A percentile compares a stretch with the other conserved stretches of the same genome.
Evolutionary conservation across 1,284 basidiomycete genomes (phyloP).

Genomic region (Leccinum huronense): DNA sequence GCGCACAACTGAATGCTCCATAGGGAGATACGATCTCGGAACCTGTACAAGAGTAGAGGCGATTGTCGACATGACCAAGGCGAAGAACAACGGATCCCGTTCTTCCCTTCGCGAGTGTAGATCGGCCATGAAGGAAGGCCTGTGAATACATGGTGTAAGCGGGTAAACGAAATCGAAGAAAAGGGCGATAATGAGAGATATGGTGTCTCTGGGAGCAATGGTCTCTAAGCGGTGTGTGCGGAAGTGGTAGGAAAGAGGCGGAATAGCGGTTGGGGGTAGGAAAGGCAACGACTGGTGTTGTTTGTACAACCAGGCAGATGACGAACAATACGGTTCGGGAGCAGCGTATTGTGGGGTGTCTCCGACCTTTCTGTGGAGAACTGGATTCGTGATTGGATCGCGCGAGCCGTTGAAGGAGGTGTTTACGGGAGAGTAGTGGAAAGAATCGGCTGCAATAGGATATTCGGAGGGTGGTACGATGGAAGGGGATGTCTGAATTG

Average conservation of each 20-base stretch:
- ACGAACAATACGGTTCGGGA: conserved; percentile 55
- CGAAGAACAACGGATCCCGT: conserved; percentile 81
- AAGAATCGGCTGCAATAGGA: conserved; percentile 67
- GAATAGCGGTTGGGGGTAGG: conserved; percentile 52
- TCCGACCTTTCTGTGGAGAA: conserved; percentile 40
- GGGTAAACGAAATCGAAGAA: conserved; percentile 91
- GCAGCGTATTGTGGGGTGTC: conserved; percentile 44
- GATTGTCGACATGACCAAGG: conserved; percentile 81
- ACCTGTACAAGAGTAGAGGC: conserved; percentile 82
- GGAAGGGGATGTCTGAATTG: conserved; percentile 37
- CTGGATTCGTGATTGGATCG: conserved; percentile 28
- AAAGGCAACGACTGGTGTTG: conserved; percentile 53
- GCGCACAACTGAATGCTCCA: conserved; percentile 74
- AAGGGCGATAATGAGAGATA: conserved; percentile 74
- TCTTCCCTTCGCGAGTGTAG: conserved; percentile 75
- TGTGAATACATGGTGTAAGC: conserved; percentile 78
- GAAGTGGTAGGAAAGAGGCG: conserved; percentile 70
- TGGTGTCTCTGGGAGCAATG: conserved; percentile 72
- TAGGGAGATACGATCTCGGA: conserved; percentile 75
- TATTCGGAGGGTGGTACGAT: conserved; percentile 65
- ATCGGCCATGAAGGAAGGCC: conserved; percentile 84
- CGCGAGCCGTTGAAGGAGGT: conserved; percentile 38
- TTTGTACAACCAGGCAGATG: conserved; percentile 69
- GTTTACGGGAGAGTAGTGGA: conserved; percentile 44
- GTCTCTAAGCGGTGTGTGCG: conserved; percentile 69